Conservation (phyloP, 2,329 filamentous ascomycete species). For the Exserohilum rostratum region DNA sequence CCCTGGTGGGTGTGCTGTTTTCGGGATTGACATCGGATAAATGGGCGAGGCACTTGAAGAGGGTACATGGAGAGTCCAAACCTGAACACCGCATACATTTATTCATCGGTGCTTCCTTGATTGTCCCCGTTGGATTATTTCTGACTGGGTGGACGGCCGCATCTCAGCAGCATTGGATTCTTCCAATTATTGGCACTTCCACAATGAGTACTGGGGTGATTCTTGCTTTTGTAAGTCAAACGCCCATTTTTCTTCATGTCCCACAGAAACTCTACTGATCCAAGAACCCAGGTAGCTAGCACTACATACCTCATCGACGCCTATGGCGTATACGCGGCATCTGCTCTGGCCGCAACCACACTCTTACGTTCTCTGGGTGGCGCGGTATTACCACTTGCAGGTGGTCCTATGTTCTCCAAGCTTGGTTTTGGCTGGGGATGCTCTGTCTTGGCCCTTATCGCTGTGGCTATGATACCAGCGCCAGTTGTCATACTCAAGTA, state of each 20-base stretch:
- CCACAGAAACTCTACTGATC: too few species aligned
- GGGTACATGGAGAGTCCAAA: too few species aligned
- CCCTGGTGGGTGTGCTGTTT: conserved; percentile 1
- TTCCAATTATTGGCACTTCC: not conserved
- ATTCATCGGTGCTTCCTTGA: not conserved
- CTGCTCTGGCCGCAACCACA: not conserved
- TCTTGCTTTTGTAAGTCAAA: too few species aligned
- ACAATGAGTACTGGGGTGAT: too few species aligned
- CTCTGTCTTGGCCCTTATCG: not conserved
- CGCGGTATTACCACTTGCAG: not conserved
- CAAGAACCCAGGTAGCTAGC: too few species aligned
- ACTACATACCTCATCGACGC: not conserved
- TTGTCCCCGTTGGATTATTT: not conserved
- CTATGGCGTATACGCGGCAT: not conserved
- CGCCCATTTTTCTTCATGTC: too few species aligned
- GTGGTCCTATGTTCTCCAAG: not conserved
- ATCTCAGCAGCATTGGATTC: not conserved
- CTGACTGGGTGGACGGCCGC: conserved; percentile 8
- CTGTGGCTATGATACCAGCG: not conserved
- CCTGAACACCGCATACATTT: not conserved
- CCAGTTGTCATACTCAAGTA: not conserved
- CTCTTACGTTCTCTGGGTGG: not conserved
- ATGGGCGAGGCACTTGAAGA: too few species aligned
- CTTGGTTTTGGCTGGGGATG: not conserved
- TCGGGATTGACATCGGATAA: too few species aligned